Evolutionary conservation across 2,329 filamentous ascomycete genomes (phyloP), one percentile per base, ranked within the genome.

Genomic region (Aspergillus uvarum): DNA sequence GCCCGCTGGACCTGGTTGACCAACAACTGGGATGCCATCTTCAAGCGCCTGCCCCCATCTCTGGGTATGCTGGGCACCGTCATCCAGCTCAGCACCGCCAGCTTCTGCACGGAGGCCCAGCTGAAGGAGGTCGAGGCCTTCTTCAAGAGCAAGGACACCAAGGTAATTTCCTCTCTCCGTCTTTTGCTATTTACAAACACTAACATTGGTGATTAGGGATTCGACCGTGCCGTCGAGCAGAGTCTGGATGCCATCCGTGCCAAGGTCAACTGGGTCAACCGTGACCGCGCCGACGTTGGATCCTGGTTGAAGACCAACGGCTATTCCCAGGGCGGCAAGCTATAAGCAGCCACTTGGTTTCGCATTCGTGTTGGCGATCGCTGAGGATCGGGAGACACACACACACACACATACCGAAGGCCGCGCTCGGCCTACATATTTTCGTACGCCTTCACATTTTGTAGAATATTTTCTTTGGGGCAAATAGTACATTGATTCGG

Each of bases 221-320:
- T 92, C 71, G 91, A 96, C 72, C 88, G 93, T 74, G 88, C 90
- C 52, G 81, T 98, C 59, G 91, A 92, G n/a, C 94, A 98, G 81
- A 94, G 89, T 74, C 83, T 89, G 67, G 94, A 98, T 75, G 83
- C 88, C 4, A 89, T 97, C 70, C 85, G 86, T 62, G 92, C 92
- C 58, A 98, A 96, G 85, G 83, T 89, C 68, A 85, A 87, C 61
- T 96, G 91, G 91, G 74, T 96, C 58, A 79, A 86, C 75, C 85
- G 92, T 60, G 93, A 96, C 76, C 81, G 83, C 48, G 83, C 85
- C 29, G 91, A 96, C 76, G 90, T 96, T n/a, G 83, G 85, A 73
- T 70, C 76, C 56, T 93, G 89, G 89, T 78, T 91, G 65, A 85
- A 86, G 76, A 80, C 84, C 69, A 87, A 89, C 68, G 84, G 85